Conservation (phyloP, 177 flowering plant species). For the Vitis hybrid region DNA sequence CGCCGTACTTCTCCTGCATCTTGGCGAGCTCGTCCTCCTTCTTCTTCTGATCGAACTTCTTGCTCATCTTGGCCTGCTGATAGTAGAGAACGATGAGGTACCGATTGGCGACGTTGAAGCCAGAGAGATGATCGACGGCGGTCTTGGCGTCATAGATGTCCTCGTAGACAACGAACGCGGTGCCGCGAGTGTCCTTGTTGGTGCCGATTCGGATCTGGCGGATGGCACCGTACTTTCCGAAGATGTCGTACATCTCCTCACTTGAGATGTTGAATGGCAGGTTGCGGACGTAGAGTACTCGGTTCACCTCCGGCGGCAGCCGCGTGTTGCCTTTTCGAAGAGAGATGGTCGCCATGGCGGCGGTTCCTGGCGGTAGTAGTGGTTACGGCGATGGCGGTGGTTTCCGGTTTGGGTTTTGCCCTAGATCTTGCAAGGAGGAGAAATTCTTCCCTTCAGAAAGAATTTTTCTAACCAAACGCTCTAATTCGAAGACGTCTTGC, state of each 20-base stretch:
- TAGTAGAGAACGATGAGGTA: conserved; percentile 90
- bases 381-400: background rate
- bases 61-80: conserved; percentile 97
- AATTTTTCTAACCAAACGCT: no score
- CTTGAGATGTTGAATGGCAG: conserved; percentile 93
- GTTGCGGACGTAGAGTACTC: conserved; percentile 85
- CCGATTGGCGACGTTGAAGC: conserved; percentile 94
- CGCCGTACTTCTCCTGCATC: conserved; percentile 95
- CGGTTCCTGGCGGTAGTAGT: no score
- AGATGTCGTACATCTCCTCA: conserved; percentile 99
- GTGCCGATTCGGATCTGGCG: conserved; percentile 88
- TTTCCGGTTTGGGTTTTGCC: background rate
- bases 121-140: conserved; percentile 95
- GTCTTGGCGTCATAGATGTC: conserved; percentile 97
- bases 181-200: conserved; percentile 90
- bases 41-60: conserved; percentile 91
- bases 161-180: conserved; percentile 97
- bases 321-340: conserved; percentile 87
- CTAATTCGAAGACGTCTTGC: no score
- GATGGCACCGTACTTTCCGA: conserved; percentile 96
- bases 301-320: conserved; percentile 94
- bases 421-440: no score
- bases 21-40: conserved; percentile 82
- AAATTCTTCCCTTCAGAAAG: no score
- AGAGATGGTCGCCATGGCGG: conserved; percentile 63